These are phyloP conservation scores for Penicillium silybi DNA, from an alignment of 495 filamentous ascomycete species.

Conservation along the genomic window DNA sequence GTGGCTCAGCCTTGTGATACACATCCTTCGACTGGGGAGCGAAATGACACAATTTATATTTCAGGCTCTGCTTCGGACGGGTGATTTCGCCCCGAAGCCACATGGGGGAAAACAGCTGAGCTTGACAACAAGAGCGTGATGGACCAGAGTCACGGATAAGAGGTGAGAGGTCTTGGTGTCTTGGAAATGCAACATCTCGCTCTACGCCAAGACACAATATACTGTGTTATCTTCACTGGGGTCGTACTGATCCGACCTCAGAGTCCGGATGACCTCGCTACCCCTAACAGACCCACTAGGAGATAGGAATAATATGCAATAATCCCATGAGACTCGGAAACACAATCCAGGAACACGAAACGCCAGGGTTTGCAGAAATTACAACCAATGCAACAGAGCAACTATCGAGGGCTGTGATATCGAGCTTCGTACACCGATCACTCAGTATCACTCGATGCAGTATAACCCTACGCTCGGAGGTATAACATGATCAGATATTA, in stretches of 20 bases:
- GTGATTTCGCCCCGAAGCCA: background rate
- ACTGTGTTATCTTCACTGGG: constrained; percentile 6
- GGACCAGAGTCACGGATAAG: background rate
- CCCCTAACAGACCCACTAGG: background rate
- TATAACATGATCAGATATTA: background rate
- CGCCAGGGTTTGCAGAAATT: background rate
- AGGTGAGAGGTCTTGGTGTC: constrained; percentile 9
- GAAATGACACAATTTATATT: constrained; percentile 2
- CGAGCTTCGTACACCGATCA: background rate
- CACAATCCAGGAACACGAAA: background rate
- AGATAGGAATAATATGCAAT: background rate
- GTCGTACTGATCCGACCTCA: constrained; percentile 16
- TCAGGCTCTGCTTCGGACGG: background rate
- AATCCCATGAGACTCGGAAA: no score
- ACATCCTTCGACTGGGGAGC: background rate
- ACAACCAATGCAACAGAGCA: background rate
- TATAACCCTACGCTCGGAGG: background rate
- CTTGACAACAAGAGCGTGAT: background rate
- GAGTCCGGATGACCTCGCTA: constrained; percentile 8
- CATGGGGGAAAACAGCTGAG: background rate
- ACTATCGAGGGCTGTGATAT: background rate
- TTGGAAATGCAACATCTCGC: constrained; percentile 24
- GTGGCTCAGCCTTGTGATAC: background rate
- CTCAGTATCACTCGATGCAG: background rate
- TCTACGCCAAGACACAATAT: constrained; percentile 15